phyloP scores from a whole-genome alignment of 768 basidiomycete species.

The Psilocybe tampanensis region DNA sequence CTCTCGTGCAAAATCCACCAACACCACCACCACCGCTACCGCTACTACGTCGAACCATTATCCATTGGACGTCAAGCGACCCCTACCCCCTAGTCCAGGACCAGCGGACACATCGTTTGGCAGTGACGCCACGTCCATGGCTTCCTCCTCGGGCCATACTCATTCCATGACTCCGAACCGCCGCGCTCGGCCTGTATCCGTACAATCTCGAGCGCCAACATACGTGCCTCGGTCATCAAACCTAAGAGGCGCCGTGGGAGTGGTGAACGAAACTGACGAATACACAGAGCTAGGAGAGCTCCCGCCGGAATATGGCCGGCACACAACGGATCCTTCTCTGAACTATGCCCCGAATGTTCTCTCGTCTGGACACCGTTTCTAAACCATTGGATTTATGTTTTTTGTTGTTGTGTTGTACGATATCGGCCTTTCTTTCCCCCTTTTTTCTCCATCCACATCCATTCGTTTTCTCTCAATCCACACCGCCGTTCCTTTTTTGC shows the following conservation, averaged over 20 bases:
- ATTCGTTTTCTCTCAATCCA: neutral
- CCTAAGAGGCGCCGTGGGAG: constrained; percentile 10
- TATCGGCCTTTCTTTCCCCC: neutral
- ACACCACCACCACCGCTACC: neutral
- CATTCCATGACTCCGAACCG: constrained; percentile 1
- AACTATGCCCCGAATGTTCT: constrained; percentile 24
- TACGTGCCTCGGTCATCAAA: constrained; percentile 19
- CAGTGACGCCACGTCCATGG: neutral
- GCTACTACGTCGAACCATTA: constrained; percentile 2
- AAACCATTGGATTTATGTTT: neutral
- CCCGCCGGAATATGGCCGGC: constrained; percentile 24
- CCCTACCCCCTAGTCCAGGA: constrained; percentile 6
- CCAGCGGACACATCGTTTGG: constrained; percentile 5
- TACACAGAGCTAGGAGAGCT: constrained; percentile 9
- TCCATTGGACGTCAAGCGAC: constrained; percentile 14
- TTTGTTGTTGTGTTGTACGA: neutral
- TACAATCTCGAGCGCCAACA: constrained; percentile 20
- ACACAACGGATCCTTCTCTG: constrained; percentile 19
- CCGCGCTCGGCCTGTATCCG: constrained; percentile 12
- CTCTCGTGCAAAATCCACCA: constrained; percentile 1
- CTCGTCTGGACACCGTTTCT: constrained; percentile 23
- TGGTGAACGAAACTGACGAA: constrained; percentile 11
- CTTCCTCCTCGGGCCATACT: constrained; percentile 12
- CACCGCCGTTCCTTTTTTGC: neutral
- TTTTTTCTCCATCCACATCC: neutral